phyloP scores from a whole-genome alignment of 164 flowering plant species.

The Macadamia tetraphylla region DNA sequence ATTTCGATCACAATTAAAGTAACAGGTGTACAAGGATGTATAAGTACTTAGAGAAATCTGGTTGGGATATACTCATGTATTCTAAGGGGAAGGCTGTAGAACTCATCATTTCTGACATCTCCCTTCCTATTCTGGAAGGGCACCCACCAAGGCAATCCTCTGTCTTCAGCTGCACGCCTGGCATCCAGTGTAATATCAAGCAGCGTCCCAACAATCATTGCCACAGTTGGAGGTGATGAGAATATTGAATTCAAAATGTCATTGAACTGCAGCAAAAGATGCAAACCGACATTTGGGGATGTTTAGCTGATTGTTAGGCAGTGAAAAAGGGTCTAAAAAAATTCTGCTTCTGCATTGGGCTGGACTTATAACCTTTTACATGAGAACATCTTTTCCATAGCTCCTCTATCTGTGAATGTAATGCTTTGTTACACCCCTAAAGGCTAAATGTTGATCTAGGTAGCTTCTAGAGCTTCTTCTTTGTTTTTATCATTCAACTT shows the following conservation, averaged over 20 bases:
- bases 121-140: constrained; percentile 73
- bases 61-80: constrained; percentile 49
- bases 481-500: no score
- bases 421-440: no score
- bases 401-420: no score
- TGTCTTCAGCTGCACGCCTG: constrained; percentile 24
- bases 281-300: not conserved
- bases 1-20: not conserved
- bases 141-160: constrained; percentile 77
- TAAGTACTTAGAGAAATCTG: constrained; percentile 34
- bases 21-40: no score
- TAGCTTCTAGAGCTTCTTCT: no score
- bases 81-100: constrained; percentile 61
- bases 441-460: no score
- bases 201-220: constrained; percentile 59
- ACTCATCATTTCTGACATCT: constrained; percentile 78
- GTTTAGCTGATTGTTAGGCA: no score
- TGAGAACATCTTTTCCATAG: no score
- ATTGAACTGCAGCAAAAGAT: constrained; percentile 59
- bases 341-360: no score
- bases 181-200: constrained; percentile 76
- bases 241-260: constrained; percentile 80
- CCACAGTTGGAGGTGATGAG: constrained; percentile 76
- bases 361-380: no score
- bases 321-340: no score